phyloP scores from a whole-genome alignment of 1,284 basidiomycete species.

The Caloboletus firmus region DNA sequence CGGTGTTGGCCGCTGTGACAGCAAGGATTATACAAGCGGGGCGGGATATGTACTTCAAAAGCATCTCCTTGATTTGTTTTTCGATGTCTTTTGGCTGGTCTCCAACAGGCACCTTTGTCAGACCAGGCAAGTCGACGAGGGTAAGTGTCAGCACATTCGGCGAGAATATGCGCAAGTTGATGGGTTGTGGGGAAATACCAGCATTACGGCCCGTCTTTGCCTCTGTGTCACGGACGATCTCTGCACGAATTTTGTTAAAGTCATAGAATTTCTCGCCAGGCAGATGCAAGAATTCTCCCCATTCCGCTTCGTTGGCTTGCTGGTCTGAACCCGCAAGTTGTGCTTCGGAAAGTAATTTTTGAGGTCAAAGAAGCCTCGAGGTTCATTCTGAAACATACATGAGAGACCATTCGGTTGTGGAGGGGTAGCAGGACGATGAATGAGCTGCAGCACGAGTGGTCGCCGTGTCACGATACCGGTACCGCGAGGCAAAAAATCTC shows the following conservation, averaged over 20 bases:
- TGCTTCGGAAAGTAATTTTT: conserved; percentile 30
- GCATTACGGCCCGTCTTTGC: conserved; percentile 98
- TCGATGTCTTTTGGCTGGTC: conserved; percentile 98
- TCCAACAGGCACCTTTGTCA: conserved; percentile 96
- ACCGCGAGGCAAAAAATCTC: conserved; percentile 96
- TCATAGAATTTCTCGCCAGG: conserved; percentile 98
- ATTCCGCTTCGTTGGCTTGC: conserved; percentile 86
- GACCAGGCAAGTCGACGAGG: conserved; percentile 93
- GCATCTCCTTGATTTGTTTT: conserved; percentile 96
- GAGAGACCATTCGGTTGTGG: conserved; percentile 49
- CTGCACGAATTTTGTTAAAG: conserved; percentile 94
- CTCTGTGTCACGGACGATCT: conserved; percentile 96
- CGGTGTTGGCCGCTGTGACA: conserved; percentile 94
- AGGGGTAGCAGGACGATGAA: conserved; percentile 68
- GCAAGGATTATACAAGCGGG: conserved; percentile 90
- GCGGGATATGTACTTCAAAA: conserved; percentile 93
- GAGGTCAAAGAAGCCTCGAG: conserved; percentile 6
- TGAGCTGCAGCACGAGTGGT: conserved; percentile 93
- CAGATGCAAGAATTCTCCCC: conserved; percentile 97
- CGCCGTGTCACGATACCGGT: conserved; percentile 97
- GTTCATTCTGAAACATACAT: conserved; percentile 31
- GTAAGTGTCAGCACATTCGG: conserved; percentile 97
- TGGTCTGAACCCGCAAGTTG: conserved; percentile 57
- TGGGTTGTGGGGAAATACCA: conserved; percentile 92
- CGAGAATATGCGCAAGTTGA: conserved; percentile 96